Evolutionary conservation across 1,284 basidiomycete genomes (phyloP).

Genomic region (Cryptococcus sp.): DNA sequence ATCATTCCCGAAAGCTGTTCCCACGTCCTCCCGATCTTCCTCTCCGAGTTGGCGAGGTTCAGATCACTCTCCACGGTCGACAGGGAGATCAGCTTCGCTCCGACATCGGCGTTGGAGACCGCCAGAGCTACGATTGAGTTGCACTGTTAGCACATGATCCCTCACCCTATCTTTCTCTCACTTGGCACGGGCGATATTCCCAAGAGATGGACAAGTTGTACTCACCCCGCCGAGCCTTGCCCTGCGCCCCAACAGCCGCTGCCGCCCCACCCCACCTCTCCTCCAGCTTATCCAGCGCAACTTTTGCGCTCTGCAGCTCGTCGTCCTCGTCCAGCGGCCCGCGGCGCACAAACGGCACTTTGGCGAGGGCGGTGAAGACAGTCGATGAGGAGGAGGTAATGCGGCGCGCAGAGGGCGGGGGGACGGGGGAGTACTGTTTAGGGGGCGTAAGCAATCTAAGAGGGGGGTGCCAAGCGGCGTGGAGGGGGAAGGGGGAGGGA

Average conservation of each 20-base stretch:
- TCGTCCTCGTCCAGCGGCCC: slow-evolving; percentile 53
- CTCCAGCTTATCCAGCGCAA: slow-evolving; percentile 84
- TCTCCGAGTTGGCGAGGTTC: slow-evolving; percentile 70
- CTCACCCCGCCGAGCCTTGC: slow-evolving; percentile 72
- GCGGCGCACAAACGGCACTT: slow-evolving; percentile 37
- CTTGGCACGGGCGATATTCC: no score
- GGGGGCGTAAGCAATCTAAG: slow-evolving; percentile 29
- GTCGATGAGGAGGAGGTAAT: slow-evolving; percentile 61
- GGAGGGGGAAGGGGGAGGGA: neutral
- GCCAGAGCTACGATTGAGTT: slow-evolving; percentile 61
- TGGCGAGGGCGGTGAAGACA: slow-evolving; percentile 44
- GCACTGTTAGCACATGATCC: no score
- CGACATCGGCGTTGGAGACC: slow-evolving; percentile 73
- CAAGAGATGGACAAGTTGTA: neutral
- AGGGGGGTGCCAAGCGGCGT: no score
- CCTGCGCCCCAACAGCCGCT: slow-evolving; percentile 77
- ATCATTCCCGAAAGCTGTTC: slow-evolving; percentile 80
- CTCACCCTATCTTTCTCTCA: no score
- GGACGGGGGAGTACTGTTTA: slow-evolving; percentile 52
- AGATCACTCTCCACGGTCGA: slow-evolving; percentile 82
- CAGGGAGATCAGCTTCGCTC: slow-evolving; percentile 79
- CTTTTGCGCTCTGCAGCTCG: slow-evolving; percentile 78
- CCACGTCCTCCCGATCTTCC: slow-evolving; percentile 78
- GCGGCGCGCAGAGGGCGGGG: slow-evolving; percentile 53
- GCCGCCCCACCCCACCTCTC: slow-evolving; percentile 83